phyloP scores from a whole-genome alignment of 1,284 basidiomycete species.

The Peniophora sp. region DNA sequence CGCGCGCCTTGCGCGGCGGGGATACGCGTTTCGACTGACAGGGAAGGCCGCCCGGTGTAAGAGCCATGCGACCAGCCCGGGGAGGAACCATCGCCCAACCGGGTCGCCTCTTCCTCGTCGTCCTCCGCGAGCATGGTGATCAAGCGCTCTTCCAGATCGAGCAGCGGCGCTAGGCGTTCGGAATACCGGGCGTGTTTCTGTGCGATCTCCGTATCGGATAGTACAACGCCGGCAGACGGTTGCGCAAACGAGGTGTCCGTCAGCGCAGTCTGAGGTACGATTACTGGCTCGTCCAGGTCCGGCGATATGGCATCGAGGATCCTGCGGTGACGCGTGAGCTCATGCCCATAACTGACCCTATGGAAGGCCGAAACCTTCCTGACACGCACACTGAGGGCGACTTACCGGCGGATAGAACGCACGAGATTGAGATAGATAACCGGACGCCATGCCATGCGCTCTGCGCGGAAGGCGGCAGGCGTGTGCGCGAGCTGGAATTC shows the following conservation, averaged over 20 bases:
- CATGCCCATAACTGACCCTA: background rate
- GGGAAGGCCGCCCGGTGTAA: conserved; percentile 35
- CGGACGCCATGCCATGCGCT: conserved; percentile 74
- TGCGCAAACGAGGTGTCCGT: conserved; percentile 36
- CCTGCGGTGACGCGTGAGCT: conserved; percentile 26
- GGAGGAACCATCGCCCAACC: conserved; percentile 15
- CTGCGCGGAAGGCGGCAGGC: conserved; percentile 63
- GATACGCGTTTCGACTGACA: background rate
- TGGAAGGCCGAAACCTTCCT: conserved; percentile 4
- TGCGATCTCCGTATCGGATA: conserved; percentile 34
- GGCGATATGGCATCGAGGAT: conserved; percentile 72
- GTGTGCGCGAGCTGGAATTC: conserved; percentile 77
- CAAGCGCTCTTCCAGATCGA: conserved; percentile 59
- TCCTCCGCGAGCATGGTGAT: conserved; percentile 49
- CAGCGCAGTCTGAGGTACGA: conserved; percentile 35
- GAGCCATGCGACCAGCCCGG: conserved; percentile 9
- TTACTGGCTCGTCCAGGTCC: conserved; percentile 49
- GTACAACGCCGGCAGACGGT: conserved; percentile 36
- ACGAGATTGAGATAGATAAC: conserved; percentile 82
- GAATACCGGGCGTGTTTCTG: conserved; percentile 49
- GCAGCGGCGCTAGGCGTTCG: conserved; percentile 51
- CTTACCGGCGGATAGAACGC: conserved; percentile 64
- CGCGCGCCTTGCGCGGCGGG: background rate
- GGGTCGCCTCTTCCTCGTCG: conserved; percentile 46
- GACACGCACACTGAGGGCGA: background rate